Evolutionary conservation across 441 rosid genomes (phyloP), one percentile per base, ranked within the genome.

Genomic region (Corymbia calophylla): DNA sequence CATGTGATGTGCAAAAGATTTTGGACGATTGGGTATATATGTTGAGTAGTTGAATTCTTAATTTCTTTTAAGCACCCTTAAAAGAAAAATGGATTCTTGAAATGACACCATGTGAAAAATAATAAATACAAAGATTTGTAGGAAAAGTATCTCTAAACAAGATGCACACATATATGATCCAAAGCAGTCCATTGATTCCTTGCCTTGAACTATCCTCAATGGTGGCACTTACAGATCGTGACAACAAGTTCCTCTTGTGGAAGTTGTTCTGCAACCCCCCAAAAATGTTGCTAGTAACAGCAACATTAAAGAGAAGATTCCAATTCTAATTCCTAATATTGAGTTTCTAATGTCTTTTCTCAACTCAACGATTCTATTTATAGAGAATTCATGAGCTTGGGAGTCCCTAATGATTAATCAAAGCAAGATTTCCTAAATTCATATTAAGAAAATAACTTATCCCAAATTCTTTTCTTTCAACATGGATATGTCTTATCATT

Each of bases 1-100:
- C 1, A 2, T 9, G 10, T 4, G 7, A 66, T 5, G 23, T 66
- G 1, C 6, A 0, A 31, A 31, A 31, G 19, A 17, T 18, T 5
- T 1, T 11, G 7, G 77, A 32, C 6, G 9, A 31, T 2, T 17
- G 13, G 44, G 44, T 8, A 19, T 23, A 4, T 66, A 31, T 8
- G 7, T 31, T 3, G 7, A 31, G 44, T 4, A 31, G 12, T 66
- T 12, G 35, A 66, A 66, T 31, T 10, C 44, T 66, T 2, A 8
- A 17, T n/a, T n/a, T n/a, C n/a, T n/a, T 66, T 66, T 31, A 8
- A 31, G 23, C 44, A 16, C 23, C 11, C 12, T 1, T 0, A 0
- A 17, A 31, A 66, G 77, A 10, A 66, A 31, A 66, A 17, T 66
- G 13, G 44, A 66, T 31, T 17, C 13, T 66, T 32, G 10, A 66